Percentiles rank a stretch among this genome's conserved stretches.
Conservation (phyloP, 176 grass and related monocot species). For the Paspalum vaginatum region DNA sequence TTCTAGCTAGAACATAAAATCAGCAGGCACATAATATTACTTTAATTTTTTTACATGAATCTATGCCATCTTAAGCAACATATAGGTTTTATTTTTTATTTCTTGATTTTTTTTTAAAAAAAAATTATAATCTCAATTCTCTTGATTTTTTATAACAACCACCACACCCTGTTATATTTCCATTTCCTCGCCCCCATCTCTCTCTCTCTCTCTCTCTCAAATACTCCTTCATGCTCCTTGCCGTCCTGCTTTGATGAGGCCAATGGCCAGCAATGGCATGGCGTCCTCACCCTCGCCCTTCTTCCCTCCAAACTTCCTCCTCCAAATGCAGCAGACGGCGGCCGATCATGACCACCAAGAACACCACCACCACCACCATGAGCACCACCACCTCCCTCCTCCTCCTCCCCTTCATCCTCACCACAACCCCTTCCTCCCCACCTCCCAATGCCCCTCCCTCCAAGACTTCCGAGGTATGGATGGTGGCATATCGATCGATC, state of each 20-base stretch:
- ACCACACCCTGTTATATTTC: slow-evolving; percentile 43
- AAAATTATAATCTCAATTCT: background rate
- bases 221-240: slow-evolving; percentile 41
- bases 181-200: background rate
- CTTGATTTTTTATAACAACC: slow-evolving; percentile 8
- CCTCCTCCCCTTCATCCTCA: slow-evolving; percentile 34
- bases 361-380: slow-evolving; percentile 42
- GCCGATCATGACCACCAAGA: slow-evolving; percentile 56
- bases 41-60: no score
- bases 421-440: slow-evolving; percentile 59
- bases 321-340: slow-evolving; percentile 71
- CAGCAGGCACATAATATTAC: no score
- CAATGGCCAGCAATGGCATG: slow-evolving; percentile 92
- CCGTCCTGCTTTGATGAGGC: slow-evolving; percentile 48
- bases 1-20: no score
- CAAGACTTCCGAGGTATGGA: slow-evolving; percentile 71
- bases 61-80: no score
- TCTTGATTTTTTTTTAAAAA: background rate
- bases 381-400: slow-evolving; percentile 38
- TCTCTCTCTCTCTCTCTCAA: slow-evolving; percentile 34
- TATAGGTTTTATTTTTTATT: no score
- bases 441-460: slow-evolving; percentile 67
- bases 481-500: background rate
- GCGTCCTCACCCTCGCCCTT: slow-evolving; percentile 71
- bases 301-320: slow-evolving; percentile 90